phyloP scores from a whole-genome alignment of 2,329 filamentous ascomycete species.

The Pestalotiopsis sp. region DNA sequence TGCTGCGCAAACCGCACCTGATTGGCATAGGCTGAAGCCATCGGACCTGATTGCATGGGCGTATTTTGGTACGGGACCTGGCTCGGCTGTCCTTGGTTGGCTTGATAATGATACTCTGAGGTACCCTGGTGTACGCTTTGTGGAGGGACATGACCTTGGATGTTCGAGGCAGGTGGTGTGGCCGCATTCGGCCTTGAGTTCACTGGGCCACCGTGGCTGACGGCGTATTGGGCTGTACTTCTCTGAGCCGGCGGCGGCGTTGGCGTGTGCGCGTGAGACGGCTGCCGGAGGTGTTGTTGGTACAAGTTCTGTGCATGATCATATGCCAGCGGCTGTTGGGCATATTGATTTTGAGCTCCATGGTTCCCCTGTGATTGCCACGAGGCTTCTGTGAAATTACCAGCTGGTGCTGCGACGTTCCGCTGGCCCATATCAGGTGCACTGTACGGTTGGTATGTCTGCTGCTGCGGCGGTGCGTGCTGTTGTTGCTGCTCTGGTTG shows the following conservation, averaged over 20 bases:
- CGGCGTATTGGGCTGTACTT: background rate
- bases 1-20: conserved; percentile 1
- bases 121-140: background rate
- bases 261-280: conserved; percentile 16
- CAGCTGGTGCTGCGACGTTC: background rate
- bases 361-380: background rate
- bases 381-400: background rate
- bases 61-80: background rate
- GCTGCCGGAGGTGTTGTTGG: conserved; percentile 16
- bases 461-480: conserved; percentile 16
- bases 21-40: background rate
- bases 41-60: background rate
- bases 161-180: background rate
- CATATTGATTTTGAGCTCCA: background rate
- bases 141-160: background rate
- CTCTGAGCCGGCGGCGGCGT: conserved; percentile 5
- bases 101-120: conserved; percentile 4
- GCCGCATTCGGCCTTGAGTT: background rate
- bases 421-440: conserved; percentile 1
- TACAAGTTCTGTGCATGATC: conserved; percentile 1
- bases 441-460: background rate
- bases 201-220: conserved; percentile 1
- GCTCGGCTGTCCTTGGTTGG: background rate
- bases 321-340: background rate
- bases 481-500: conserved; percentile 21